phyloP scores from a whole-genome alignment of 1,139 yeast genomes.

The Suhomyces terraborum region DNA sequence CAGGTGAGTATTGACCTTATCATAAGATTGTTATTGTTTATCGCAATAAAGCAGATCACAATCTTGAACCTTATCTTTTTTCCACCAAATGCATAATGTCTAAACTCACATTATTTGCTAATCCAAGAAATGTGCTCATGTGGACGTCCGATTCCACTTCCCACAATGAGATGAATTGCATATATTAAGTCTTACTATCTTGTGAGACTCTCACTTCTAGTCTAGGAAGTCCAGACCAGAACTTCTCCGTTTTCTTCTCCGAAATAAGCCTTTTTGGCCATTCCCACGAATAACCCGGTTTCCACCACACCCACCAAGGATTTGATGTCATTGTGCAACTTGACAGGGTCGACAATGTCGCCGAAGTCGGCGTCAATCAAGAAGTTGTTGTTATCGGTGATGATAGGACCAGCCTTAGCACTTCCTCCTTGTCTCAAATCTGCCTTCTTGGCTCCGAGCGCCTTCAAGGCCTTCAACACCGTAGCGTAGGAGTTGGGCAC shows the following conservation, averaged over 20 bases:
- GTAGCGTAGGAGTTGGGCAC: constrained; percentile 87
- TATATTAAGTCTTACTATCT: too few species aligned
- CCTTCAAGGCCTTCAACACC: constrained; percentile 61
- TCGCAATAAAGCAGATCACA: too few species aligned
- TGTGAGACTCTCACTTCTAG: too few species aligned
- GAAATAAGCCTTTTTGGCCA: constrained; percentile 81
- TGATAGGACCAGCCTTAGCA: constrained; percentile 97
- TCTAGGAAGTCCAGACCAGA: constrained; percentile 21
- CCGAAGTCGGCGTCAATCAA: constrained; percentile 95
- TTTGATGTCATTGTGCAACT: constrained; percentile 68
- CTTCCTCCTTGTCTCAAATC: constrained; percentile 81
- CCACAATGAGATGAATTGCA: too few species aligned
- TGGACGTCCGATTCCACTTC: too few species aligned
- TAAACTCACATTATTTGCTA: too few species aligned
- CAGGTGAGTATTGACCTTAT: too few species aligned
- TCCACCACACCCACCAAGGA: constrained; percentile 91
- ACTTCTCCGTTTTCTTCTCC: constrained; percentile 81
- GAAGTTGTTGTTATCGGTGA: constrained; percentile 94
- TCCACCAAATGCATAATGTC: too few species aligned
- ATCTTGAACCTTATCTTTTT: too few species aligned
- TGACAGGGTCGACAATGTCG: constrained; percentile 58
- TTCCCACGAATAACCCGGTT: constrained; percentile 79
- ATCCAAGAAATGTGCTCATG: too few species aligned
- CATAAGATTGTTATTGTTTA: too few species aligned
- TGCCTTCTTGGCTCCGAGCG: constrained; percentile 67